A percentile compares a stretch with the other conserved stretches of the same genome.
These are phyloP conservation scores for Pyrenula massariospora DNA, from an alignment of 495 filamentous ascomycete species.

Conservation along the genomic window DNA sequence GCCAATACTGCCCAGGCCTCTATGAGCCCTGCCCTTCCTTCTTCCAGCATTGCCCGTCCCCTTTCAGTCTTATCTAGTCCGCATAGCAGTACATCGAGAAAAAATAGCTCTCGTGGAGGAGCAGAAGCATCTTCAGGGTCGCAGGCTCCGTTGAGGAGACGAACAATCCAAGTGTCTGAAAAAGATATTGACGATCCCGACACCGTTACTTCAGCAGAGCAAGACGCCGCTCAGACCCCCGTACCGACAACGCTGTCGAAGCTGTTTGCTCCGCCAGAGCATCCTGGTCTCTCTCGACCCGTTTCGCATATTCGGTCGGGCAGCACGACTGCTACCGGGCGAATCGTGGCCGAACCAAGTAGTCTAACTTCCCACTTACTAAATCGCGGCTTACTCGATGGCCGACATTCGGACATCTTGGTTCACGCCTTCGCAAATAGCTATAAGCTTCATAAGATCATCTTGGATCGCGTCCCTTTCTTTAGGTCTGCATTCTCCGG, in stretches of 20 bases:
- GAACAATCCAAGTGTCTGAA: conserved; percentile 11
- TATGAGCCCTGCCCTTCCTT: conserved; percentile 15
- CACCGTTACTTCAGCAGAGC: conserved; percentile 8
- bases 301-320: conserved; percentile 17
- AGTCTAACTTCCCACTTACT: conserved; percentile 44
- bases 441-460: conserved; percentile 42
- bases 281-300: conserved; percentile 15
- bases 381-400: conserved; percentile 40
- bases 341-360: conserved; percentile 2
- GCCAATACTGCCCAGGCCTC: conserved; percentile 21
- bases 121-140: not conserved
- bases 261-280: conserved; percentile 18
- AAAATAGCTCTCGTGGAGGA: not conserved
- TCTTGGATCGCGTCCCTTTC: conserved; percentile 48
- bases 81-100: not conserved
- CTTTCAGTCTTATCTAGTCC: conserved; percentile 10
- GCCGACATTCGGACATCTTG: conserved; percentile 44
- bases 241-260: conserved; percentile 19
- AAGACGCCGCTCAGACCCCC: conserved; percentile 12
- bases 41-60: conserved; percentile 12
- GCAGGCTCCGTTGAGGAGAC: conserved; percentile 3
- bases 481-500: conserved; percentile 43
- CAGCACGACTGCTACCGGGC: conserved; percentile 16
- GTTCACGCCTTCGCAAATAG: conserved; percentile 39
- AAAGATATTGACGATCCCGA: conserved; percentile 30